These are phyloP conservation scores for Blastobotrys chiropterorum DNA, from an alignment of 805 yeast genomes.

Conservation along the genomic window DNA sequence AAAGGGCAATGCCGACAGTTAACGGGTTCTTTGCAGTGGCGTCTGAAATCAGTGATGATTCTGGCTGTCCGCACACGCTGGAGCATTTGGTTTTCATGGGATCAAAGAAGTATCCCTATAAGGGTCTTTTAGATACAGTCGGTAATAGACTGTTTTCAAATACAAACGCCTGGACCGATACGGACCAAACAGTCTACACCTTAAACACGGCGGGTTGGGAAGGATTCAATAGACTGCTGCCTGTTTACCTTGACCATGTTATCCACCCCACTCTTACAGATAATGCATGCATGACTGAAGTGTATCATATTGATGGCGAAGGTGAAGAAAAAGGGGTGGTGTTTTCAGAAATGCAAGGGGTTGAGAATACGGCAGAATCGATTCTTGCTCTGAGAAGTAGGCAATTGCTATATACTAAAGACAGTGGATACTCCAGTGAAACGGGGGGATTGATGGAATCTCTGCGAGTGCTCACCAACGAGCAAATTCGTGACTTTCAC, in stretches of 20 bases:
- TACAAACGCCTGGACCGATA: slow-evolving; percentile 96
- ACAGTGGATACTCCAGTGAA: slow-evolving; percentile 83
- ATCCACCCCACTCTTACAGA: slow-evolving; percentile 81
- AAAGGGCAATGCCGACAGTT: slow-evolving; percentile 76
- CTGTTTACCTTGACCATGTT: slow-evolving; percentile 85
- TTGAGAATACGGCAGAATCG: slow-evolving; percentile 73
- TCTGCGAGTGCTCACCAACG: slow-evolving; percentile 64
- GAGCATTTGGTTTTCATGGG: slow-evolving; percentile 97
- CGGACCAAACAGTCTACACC: slow-evolving; percentile 93
- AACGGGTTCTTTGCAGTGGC: slow-evolving; percentile 96
- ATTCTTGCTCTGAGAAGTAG: slow-evolving; percentile 46
- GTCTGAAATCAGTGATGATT: slow-evolving; percentile 79
- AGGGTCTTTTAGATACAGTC: slow-evolving; percentile 80
- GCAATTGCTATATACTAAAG: slow-evolving; percentile 34
- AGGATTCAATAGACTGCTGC: slow-evolving; percentile 77
- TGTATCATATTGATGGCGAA: slow-evolving; percentile 85
- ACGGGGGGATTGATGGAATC: slow-evolving; percentile 87
- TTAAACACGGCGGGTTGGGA: slow-evolving; percentile 93
- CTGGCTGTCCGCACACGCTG: slow-evolving; percentile 92
- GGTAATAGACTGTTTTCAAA: slow-evolving; percentile 79
- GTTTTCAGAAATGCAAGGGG: slow-evolving; percentile 94
- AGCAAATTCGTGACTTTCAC: slow-evolving; percentile 74
- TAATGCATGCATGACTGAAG: slow-evolving; percentile 89
- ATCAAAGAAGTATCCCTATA: slow-evolving; percentile 78
- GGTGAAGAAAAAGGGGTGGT: slow-evolving; percentile 95